These are phyloP conservation scores for Lactarius sanguifluus DNA, from an alignment of 768 basidiomycete species.

Conservation along the genomic window DNA sequence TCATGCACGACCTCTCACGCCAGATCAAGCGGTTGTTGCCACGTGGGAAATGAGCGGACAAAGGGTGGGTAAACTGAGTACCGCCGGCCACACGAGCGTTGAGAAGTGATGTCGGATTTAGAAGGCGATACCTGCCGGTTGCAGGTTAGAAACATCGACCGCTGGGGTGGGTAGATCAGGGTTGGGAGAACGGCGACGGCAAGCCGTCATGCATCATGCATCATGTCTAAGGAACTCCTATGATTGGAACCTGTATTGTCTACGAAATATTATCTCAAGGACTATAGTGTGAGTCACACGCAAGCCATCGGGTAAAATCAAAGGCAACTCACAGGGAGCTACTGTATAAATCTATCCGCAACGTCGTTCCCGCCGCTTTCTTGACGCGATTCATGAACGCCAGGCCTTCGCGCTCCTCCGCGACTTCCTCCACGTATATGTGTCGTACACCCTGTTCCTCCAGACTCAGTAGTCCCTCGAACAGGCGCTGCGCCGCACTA, in stretches of 20 bases:
- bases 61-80: not conserved
- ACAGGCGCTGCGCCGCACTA: slow-evolving; percentile 75
- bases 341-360: slow-evolving; percentile 21
- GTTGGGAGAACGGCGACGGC: not conserved
- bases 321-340: slow-evolving; percentile 15
- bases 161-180: not conserved
- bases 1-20: not conserved
- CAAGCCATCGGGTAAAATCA: not conserved
- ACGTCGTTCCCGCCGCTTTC: slow-evolving; percentile 75
- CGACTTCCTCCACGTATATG: slow-evolving; percentile 83
- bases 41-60: not conserved
- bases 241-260: not conserved
- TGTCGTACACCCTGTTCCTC: slow-evolving; percentile 74
- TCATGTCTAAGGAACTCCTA: not conserved
- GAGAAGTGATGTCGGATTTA: not conserved
- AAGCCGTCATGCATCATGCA: not conserved
- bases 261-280: slow-evolving; percentile 11
- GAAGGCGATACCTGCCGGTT: not conserved
- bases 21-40: not conserved
- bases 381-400: slow-evolving; percentile 93
- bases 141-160: not conserved
- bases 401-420: slow-evolving; percentile 78
- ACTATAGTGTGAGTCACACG: not conserved
- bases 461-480: slow-evolving; percentile 81
- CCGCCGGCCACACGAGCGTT: not conserved